Percentiles rank a stretch among this genome's conserved stretches.
Evolutionary conservation across 148 eudicot genomes (phyloP).

Genomic region (Salicornia ramosissima): DNA sequence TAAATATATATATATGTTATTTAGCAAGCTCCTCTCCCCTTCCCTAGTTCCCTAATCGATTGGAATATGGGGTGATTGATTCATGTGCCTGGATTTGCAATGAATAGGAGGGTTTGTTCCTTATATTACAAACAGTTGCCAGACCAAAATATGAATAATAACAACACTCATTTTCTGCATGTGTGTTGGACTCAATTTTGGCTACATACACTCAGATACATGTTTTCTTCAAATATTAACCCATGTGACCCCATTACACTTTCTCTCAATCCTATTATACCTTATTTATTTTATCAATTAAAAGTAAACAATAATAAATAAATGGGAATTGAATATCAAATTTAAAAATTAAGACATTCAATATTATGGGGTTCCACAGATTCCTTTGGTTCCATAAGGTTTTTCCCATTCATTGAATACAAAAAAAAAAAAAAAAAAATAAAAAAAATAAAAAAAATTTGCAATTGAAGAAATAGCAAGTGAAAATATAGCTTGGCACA

Average conservation of each 20-base stretch:
- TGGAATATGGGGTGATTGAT: background rate
- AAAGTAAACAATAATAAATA: too few relatives aligned
- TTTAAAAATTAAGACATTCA: too few relatives aligned
- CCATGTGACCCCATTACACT: constrained; percentile 19
- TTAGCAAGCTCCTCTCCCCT: background rate
- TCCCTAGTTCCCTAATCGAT: background rate
- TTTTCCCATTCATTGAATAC: too few relatives aligned
- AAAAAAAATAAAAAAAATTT: too few relatives aligned
- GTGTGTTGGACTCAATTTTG: constrained; percentile 27
- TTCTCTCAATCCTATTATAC: background rate
- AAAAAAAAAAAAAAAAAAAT: too few relatives aligned
- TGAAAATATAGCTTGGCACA: too few relatives aligned
- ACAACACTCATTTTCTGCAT: constrained; percentile 17
- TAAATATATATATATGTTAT: too few relatives aligned
- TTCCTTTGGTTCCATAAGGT: too few relatives aligned
- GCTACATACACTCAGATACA: constrained; percentile 9
- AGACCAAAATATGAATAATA: constrained; percentile 20
- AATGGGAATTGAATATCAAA: too few relatives aligned
- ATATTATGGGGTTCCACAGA: too few relatives aligned
- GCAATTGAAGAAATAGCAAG: too few relatives aligned
- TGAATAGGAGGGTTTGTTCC: constrained; percentile 15
- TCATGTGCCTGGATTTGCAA: constrained; percentile 21
- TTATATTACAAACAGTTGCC: constrained; percentile 23
- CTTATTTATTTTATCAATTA: too few relatives aligned
- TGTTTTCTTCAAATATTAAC: constrained; percentile 5